A percentile compares a stretch with the other conserved stretches of the same genome.
Conservation (phyloP, 1,284 basidiomycete species). For the Cryptococcus sp. region DNA sequence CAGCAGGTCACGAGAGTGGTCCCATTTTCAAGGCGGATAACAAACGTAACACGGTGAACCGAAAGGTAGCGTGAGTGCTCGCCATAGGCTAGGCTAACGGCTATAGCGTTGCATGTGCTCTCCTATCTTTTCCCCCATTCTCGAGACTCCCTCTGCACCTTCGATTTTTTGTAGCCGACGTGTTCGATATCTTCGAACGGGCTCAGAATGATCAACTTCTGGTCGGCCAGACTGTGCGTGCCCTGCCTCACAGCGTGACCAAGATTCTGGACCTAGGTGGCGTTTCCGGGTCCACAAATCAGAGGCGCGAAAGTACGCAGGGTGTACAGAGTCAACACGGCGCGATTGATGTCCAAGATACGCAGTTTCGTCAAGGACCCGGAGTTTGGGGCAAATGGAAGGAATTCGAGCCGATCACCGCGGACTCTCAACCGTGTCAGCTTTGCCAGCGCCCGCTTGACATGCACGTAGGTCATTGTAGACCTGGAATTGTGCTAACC, state of each 20-base stretch:
- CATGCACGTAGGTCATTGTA: conserved; percentile 55
- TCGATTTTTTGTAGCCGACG: conserved; percentile 67
- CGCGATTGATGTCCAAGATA: conserved; percentile 67
- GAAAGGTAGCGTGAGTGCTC: conserved; percentile 42
- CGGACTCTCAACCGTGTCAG: conserved; percentile 56
- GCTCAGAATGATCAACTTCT: neutral
- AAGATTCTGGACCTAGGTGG: conserved; percentile 66
- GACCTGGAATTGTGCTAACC: neutral
- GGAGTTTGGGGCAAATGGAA: conserved; percentile 33
- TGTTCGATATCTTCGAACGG: conserved; percentile 23
- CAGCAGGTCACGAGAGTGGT: conserved; percentile 7
- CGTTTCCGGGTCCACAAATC: conserved; percentile 66
- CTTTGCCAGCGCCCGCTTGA: conserved; percentile 60
- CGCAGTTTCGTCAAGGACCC: conserved; percentile 52
- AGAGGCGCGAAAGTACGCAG: conserved; percentile 57
- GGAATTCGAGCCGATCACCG: conserved; percentile 6
- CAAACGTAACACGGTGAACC: conserved; percentile 39
- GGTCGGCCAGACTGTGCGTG: conserved; percentile 9
- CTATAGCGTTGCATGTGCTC: conserved; percentile 41
- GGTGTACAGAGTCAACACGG: conserved; percentile 41
- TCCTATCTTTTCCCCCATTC: conserved; percentile 43
- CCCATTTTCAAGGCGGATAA: conserved; percentile 44
- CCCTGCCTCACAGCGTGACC: conserved; percentile 61
- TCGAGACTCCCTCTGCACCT: conserved; percentile 54
- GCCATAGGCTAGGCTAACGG: neutral